Conservation (phyloP, 2,329 filamentous ascomycete genomes). For the Acephala macrosclerotiorum region DNA sequence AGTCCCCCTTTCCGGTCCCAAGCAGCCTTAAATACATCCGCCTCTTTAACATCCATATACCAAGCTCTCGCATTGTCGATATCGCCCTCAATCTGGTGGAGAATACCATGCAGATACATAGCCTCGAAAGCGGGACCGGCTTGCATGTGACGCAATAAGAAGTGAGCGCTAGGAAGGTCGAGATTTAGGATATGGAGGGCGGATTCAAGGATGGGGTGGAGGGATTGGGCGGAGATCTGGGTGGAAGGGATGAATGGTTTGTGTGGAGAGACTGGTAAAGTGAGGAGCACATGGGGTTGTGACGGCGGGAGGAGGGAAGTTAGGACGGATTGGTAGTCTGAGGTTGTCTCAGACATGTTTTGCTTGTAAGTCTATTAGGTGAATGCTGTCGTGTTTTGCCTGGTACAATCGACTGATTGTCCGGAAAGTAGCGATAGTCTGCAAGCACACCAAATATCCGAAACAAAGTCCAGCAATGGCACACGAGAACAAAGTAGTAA, state of each 20-base stretch:
- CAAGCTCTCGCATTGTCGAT: slow-evolving; percentile 56
- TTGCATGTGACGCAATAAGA: slow-evolving; percentile 60
- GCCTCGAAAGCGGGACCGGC: slow-evolving; percentile 54
- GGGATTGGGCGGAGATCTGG: slow-evolving; percentile 42
- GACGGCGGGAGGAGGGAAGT: neutral
- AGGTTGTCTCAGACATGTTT: neutral
- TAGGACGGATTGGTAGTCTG: neutral
- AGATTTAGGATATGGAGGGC: slow-evolving; percentile 58
- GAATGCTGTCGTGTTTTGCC: too few relatives aligned
- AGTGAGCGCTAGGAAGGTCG: slow-evolving; percentile 58
- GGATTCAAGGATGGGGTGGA: slow-evolving; percentile 58
- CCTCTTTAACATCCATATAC: slow-evolving; percentile 52
- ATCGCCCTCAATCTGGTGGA: slow-evolving; percentile 59
- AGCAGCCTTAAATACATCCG: slow-evolving; percentile 44
- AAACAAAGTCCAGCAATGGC: neutral
- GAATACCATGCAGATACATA: slow-evolving; percentile 58
- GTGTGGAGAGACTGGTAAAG: slow-evolving; percentile 41
- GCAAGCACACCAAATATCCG: too few relatives aligned
- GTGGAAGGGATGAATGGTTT: slow-evolving; percentile 24
- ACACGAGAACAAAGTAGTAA: neutral
- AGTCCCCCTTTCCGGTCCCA: slow-evolving; percentile 43
- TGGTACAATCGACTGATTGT: too few relatives aligned
- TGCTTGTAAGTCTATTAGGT: too few relatives aligned
- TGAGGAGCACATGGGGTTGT: slow-evolving; percentile 11
- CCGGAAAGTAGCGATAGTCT: too few relatives aligned